Evolutionary conservation across 2,329 filamentous ascomycete genomes (phyloP), one percentile per base, ranked within the genome.

Genomic region (Pyrenochaeta sp.): DNA sequence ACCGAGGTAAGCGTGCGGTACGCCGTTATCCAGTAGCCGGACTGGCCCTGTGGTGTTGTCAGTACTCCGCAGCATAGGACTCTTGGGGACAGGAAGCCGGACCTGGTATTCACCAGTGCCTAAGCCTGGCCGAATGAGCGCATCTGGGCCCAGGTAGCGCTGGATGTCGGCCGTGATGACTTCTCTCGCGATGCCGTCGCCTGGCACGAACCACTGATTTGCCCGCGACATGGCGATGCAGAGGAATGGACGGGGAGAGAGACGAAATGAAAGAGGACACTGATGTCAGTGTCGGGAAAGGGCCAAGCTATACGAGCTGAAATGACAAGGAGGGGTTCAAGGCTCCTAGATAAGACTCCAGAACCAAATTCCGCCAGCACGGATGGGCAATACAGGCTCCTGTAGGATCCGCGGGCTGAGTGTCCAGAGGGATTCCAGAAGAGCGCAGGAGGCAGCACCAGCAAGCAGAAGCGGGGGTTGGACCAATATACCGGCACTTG

Each of bases 101-200:
- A 77, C 74, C 67, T 75, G 68, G 58, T 75, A 68, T 43, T 76
- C 72, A 41, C 70, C 74, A 47, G 64, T 74, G 55, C 74, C 74
- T 34, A 65, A 54, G 35, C 76, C 76, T 27, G 77, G 77, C 56
- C 73, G 71, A 30, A 78, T 75, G 44, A 76, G 75, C 35, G 77
- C 77, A 68, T 79, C 76, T 49, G 74, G 74, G 39, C 76, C 77
- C 43, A 79, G 61, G 56, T 78, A 79, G 58, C 75, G 72, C 65
- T 78, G 75, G 55, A 79, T 79, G 64, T 79, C 76, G 53, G 75
- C 75, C 34, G 75, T 76, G 53, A 79, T 79, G 63, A 79, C 76
- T 64, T 78, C 73, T 59, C 77, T 64, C 44, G 75, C 73, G 58
- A 79, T 79, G 63, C 76, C 77, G 34, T 77, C 75, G 50, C 72